Evolutionary conservation across 2,329 filamentous ascomycete species (phyloP), one percentile per base, ranked within the genome.

Genomic region (Microsporum ferrugineum): DNA sequence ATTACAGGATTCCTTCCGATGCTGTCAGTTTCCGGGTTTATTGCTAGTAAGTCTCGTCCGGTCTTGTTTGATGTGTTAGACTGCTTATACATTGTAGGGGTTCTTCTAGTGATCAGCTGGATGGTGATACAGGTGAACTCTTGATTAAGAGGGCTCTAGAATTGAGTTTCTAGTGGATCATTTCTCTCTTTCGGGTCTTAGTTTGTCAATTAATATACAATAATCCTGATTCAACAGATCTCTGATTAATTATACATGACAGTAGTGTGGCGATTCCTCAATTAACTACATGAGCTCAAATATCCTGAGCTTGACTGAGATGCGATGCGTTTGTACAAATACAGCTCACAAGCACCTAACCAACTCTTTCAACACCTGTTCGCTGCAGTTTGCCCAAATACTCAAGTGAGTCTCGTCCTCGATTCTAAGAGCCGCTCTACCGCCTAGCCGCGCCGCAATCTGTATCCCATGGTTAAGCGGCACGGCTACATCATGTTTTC

Each of bases 361-460:
- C 17, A 47, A 27, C 43, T 27, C 43, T 27, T 23, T 47, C 43
- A 47, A 47, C 8, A 17, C 43, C 6, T 47, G n/a, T 3, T 47
- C 43, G 4, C 43, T 27, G 43, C 23, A 47, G 8, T 47, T 47
- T 27, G n/a, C 43, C 43, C 43, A 47, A 14, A 60, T 60, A n/a
- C 58, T 60, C 23, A 33, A 39, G 27, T 76, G 73, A 34, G 72
- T 72, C 59, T 74, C 73, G 62, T 74, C 71, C 53, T 67, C 64
- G 2, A 74, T 63, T 58, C 66, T 67, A 10, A 73, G 60, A 43
- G 66, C 57, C 8, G 68, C 71, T 51, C 66, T 71, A 38, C 60
- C 67, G n/a, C 69, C 68, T 56, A 75, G 60, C 39, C 71, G 62
- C 49, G 56, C 60, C 0, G 71, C 69, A 61, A 74, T 68, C 59